A percentile compares a stretch with the other conserved stretches of the same genome.
Evolutionary conservation across 139 green algal genomes (phyloP).

Genomic region (Edaphochlamys debaryana): DNA sequence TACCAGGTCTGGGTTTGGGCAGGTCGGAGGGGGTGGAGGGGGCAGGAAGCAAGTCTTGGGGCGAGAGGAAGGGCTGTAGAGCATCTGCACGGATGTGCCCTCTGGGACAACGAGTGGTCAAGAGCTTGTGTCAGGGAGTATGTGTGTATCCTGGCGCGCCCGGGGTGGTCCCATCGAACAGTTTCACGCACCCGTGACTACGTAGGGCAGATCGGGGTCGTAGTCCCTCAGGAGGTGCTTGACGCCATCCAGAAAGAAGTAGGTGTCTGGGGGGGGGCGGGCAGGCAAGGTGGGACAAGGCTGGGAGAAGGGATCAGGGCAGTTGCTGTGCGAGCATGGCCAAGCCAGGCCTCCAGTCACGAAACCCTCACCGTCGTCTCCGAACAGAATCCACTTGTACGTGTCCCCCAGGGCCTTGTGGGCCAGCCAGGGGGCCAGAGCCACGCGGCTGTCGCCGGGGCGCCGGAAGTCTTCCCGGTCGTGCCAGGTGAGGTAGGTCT

Average conservation of each 20-base stretch:
- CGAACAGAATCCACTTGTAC: conserved; percentile 27
- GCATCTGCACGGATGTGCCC: no score
- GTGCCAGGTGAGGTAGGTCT: conserved; percentile 25
- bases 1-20: conserved; percentile 17
- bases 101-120: no score
- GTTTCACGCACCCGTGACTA: conserved; percentile 14
- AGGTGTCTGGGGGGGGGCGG: conserved; percentile 2
- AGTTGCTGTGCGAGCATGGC: not conserved
- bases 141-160: no score
- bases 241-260: conserved; percentile 12
- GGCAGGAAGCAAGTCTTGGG: no score
- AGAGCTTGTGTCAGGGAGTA: no score
- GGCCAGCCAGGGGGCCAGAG: not conserved
- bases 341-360: not conserved
- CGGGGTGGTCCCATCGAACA: no score
- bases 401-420: not conserved
- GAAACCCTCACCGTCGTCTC: not conserved
- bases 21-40: not conserved
- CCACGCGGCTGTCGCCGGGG: conserved; percentile 14
- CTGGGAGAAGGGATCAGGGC: not conserved
- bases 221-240: conserved; percentile 22
- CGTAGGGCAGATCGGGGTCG: conserved; percentile 27
- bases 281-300: no score
- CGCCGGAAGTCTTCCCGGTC: not conserved
- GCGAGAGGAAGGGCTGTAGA: no score